Evolutionary conservation across 768 basidiomycete genomes (phyloP).

Genomic region (Mycena epipterygia): DNA sequence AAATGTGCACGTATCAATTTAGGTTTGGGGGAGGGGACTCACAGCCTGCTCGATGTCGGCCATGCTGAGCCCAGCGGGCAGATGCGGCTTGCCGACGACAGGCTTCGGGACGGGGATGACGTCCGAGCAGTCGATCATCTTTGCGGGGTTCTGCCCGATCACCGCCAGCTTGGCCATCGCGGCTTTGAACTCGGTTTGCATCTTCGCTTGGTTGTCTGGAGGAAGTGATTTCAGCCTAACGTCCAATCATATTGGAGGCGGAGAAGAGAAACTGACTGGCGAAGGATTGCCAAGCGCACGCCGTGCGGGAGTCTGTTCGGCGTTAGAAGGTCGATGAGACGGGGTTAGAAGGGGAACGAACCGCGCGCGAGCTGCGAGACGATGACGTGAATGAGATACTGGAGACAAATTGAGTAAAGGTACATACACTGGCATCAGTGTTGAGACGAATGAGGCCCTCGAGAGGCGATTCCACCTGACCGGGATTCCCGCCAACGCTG

Average conservation of each 20-base stretch:
- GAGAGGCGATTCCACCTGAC: constrained; percentile 37
- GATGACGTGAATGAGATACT: too few species aligned
- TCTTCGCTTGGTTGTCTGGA: constrained; percentile 40
- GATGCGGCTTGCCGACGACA: constrained; percentile 31
- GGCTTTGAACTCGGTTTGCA: constrained; percentile 42
- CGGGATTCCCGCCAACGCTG: constrained; percentile 38
- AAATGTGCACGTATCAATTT: not conserved
- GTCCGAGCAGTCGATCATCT: constrained; percentile 53
- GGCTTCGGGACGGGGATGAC: constrained; percentile 46
- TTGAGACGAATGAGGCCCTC: constrained; percentile 38
- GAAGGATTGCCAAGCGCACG: constrained; percentile 53
- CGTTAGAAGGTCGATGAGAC: constrained; percentile 37
- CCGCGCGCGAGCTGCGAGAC: constrained; percentile 35
- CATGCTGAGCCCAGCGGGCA: constrained; percentile 40
- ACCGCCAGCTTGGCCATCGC: constrained; percentile 51
- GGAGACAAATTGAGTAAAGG: not conserved
- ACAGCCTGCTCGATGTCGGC: constrained; percentile 41
- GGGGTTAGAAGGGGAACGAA: constrained; percentile 29
- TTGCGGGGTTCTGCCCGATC: constrained; percentile 43
- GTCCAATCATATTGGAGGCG: too few species aligned
- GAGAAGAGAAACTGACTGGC: constrained; percentile 36
- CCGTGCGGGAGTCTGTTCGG: constrained; percentile 47
- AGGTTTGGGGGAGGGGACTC: not conserved
- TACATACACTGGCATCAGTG: constrained; percentile 32
- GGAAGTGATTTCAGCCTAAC: too few species aligned